Conservation (phyloP, 805 yeast species). For the Millerago galiae region DNA sequence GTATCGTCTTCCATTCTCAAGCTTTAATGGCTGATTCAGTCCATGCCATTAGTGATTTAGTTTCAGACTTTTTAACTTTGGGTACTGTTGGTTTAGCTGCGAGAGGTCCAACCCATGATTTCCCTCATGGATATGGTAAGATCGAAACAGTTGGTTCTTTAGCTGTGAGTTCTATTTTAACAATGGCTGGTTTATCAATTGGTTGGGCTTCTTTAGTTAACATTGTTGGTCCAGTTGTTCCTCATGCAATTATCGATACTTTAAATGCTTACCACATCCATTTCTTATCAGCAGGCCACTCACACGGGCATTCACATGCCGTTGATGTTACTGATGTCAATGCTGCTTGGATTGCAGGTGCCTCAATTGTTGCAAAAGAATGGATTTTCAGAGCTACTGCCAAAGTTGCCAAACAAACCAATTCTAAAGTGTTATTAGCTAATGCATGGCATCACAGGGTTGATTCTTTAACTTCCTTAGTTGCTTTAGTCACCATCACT, state of each 20-base stretch:
- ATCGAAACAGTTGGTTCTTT: constrained; percentile 89
- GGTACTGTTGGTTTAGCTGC: constrained; percentile 78
- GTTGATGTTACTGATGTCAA: constrained; percentile 59
- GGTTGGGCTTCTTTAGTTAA: constrained; percentile 79
- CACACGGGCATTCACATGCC: constrained; percentile 25
- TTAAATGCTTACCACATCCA: constrained; percentile 46
- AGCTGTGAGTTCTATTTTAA: constrained; percentile 74
- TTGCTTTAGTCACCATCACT: constrained; percentile 82
- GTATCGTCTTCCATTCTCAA: constrained; percentile 88
- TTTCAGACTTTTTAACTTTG: constrained; percentile 83
- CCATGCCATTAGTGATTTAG: constrained; percentile 85
- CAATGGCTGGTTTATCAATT: constrained; percentile 84
- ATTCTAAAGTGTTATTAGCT: constrained; percentile 87
- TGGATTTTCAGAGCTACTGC: constrained; percentile 80
- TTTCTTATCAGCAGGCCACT: constrained; percentile 31
- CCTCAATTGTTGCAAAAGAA: constrained; percentile 81
- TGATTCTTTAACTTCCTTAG: constrained; percentile 86
- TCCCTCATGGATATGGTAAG: constrained; percentile 89
- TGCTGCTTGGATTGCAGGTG: constrained; percentile 96
- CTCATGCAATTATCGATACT: constrained; percentile 52
- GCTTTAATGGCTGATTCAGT: constrained; percentile 91
- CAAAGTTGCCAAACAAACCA: constrained; percentile 67
- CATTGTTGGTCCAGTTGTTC: constrained; percentile 60
- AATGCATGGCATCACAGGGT: constrained; percentile 99
- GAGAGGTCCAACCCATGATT: constrained; percentile 49